Base-by-base conservation (phyloP, 306 rosid species). In the Benincasa hispida region DNA sequence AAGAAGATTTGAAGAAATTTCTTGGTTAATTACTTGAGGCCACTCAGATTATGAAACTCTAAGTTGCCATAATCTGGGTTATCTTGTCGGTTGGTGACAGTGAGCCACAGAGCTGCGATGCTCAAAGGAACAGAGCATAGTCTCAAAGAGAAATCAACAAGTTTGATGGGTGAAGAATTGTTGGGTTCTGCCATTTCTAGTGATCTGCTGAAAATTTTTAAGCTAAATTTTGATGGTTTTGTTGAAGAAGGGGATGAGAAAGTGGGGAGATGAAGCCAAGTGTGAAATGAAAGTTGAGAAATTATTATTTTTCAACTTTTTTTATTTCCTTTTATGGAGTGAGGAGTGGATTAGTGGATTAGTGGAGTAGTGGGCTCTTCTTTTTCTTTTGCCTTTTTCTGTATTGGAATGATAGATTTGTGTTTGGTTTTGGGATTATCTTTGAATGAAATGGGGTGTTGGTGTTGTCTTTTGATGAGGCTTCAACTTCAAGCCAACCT, bases 1-100 rank as follows among this genome's bases (percentile, higher is more conserved):
- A 45, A 45, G 50, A 45, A 45, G 50, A 45, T 45, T 2, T 3
- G 17, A 45, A 2, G 50, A 10, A 45, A 12, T 10, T 45, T 12
- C 2, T 0, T 11, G 4, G 4, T 45, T 45, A 45, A 45, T 45
- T 45, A 45, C 98, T 87, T 85, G 85, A 93, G 97, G 78, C 93
- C 98, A 19, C 48, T 78, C 78, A 93, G 47, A 62, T 84, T 85
- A 85, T 35, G 74, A 78, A 85, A 93, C 72, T 83, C 80, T 8
- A 93, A 74, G 57, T 65, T 81, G 41, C 98, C 98, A 78, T 86
- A 93, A 77, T 8, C 81, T 72, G 69, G 80, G 34, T 83, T 87
- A 66, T 93, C 87, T 77, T 93, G 85, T 54, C 82, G 68, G 83
- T 90, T 87, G 55, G 96, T 91, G 24, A 86, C 81, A n/a, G 97